Conservation (phyloP, 495 filamentous ascomycete species). For the Xylaria grammica region DNA sequence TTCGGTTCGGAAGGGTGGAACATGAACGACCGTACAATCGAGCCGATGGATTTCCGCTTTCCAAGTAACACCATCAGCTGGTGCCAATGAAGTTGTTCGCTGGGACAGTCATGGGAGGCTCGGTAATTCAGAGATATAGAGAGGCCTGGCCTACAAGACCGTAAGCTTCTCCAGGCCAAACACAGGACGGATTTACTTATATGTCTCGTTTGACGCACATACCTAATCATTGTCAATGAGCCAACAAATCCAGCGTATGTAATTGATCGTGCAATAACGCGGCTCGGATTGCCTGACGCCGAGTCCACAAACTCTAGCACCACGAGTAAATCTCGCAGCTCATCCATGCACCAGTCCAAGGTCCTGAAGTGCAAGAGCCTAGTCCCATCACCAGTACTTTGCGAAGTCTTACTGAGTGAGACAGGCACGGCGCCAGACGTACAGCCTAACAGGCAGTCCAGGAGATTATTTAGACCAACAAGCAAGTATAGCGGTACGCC, state of each 20-base stretch:
- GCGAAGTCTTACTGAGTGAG: background rate
- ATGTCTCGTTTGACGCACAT: slow-evolving; percentile 25
- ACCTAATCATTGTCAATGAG: slow-evolving; percentile 63
- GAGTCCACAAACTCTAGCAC: slow-evolving; percentile 60
- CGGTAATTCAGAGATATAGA: slow-evolving; percentile 71
- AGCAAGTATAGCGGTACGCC: slow-evolving; percentile 64
- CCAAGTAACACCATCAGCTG: slow-evolving; percentile 63
- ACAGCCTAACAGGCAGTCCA: slow-evolving; percentile 70
- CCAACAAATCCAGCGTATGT: slow-evolving; percentile 70
- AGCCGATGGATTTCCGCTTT: slow-evolving; percentile 55
- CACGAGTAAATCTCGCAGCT: slow-evolving; percentile 60
- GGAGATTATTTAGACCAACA: slow-evolving; percentile 64
- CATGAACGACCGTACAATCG: slow-evolving; percentile 7
- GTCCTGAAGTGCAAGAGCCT: slow-evolving; percentile 68
- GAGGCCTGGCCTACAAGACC: slow-evolving; percentile 38
- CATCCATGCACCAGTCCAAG: slow-evolving; percentile 71
- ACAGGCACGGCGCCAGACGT: slow-evolving; percentile 56
- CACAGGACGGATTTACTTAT: slow-evolving; percentile 16
- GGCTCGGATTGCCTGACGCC: slow-evolving; percentile 32
- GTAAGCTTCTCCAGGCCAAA: slow-evolving; percentile 23
- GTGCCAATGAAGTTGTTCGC: slow-evolving; percentile 44
- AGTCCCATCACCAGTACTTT: background rate
- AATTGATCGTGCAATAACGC: slow-evolving; percentile 61
- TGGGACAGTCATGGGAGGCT: slow-evolving; percentile 55
- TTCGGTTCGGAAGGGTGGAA: background rate